Conservation (phyloP, 1,284 basidiomycete genomes). For the Ceratobasidium sp. region DNA sequence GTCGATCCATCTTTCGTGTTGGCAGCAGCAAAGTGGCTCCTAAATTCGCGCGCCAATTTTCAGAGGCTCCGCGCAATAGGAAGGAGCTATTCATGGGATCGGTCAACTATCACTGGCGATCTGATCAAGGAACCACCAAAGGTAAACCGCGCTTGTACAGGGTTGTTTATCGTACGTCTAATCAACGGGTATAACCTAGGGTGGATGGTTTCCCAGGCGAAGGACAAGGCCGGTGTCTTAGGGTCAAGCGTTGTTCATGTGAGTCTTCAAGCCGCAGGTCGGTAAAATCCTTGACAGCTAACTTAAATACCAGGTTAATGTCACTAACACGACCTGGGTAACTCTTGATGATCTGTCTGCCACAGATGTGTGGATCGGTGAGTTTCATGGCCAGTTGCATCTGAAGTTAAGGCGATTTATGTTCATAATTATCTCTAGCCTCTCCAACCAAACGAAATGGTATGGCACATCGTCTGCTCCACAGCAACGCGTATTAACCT, state of each 20-base stretch:
- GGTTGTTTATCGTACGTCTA: background rate
- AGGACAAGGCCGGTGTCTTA: slow-evolving; percentile 40
- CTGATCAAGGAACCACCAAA: slow-evolving; percentile 35
- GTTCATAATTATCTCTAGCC: background rate
- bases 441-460: slow-evolving; percentile 37
- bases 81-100: slow-evolving; percentile 46
- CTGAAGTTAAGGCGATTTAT: background rate
- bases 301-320: slow-evolving; percentile 23
- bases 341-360: slow-evolving; percentile 17
- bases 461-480: background rate
- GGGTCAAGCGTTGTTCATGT: slow-evolving; percentile 21
- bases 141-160: background rate
- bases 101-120: slow-evolving; percentile 46
- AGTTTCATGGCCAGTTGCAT: background rate
- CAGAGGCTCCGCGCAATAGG: slow-evolving; percentile 40
- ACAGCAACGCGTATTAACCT: background rate
- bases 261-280: background rate
- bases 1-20: slow-evolving; percentile 44
- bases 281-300: background rate
- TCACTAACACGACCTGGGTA: slow-evolving; percentile 39
- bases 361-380: slow-evolving; percentile 41
- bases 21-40: slow-evolving; percentile 41
- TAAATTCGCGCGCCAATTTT: slow-evolving; percentile 34
- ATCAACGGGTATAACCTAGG: background rate
- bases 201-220: slow-evolving; percentile 44